Base-by-base conservation (phyloP, 1,284 basidiomycete genomes). In the Marasmius fiardii region DNA sequence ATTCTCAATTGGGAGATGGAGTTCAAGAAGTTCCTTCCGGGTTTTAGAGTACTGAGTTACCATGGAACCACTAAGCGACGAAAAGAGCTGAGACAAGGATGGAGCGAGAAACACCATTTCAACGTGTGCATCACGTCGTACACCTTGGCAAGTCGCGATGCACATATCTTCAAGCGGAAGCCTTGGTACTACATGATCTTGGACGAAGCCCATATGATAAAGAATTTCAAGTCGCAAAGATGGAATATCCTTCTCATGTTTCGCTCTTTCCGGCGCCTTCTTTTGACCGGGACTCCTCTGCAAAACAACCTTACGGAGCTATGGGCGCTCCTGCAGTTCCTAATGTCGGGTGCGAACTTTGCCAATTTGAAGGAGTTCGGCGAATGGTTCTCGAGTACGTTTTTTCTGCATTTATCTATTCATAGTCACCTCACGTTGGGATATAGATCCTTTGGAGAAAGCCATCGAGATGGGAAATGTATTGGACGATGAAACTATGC, bases 1-100 rank as follows among this genome's bases (percentile, higher is more conserved):
- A 82, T 98, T 60, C 79, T 98, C 56, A 98, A 98, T 68, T 98
- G 95, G 95, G 95, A 97, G 70, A 96, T 98, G 91, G 95, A 98
- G 70, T 98, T 98, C 79, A 97, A 98, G 72, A 97, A 97, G 72
- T 98, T 98, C 68, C 76, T 98, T 2, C 95, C 95, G 0, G 95
- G 95, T 1, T 95, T 98, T 80, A 91, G 86, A 64, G 86, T 93
- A 55, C 76, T 98, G 35, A 92, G 92, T 57, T 98, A 98, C 73
- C 95, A 97, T 66, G 95, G 95, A 28, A 86, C 81, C 48, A 90
- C 91, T 55, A 94, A 93, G 71, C 92, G 95, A 57, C 88, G 95
- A 52, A 96, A 95, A 69, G 94, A 97, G 63, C 85, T 96, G 48
- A 87, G 95, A 10, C 84, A 92, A 58, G 96, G 96, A 11, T 98